Percentiles rank a stretch among this genome's conserved stretches.
phyloP scores from a whole-genome alignment of 1,284 basidiomycete species.

The Sanghuangporus baumii region DNA sequence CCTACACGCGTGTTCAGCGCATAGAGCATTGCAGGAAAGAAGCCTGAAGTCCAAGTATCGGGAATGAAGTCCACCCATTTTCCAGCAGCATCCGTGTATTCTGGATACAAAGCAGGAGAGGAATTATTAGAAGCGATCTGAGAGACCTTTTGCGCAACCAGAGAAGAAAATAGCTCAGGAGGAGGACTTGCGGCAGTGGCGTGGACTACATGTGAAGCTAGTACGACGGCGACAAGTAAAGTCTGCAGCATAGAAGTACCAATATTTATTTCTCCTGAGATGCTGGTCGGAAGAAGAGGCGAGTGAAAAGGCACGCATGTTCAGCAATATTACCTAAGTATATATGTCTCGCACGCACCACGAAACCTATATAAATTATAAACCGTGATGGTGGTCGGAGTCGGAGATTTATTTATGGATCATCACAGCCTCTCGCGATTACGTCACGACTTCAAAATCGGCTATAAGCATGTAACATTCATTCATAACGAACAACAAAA shows the following conservation, averaged over 20 bases:
- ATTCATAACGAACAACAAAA: too few relatives aligned
- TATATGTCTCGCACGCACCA: too few relatives aligned
- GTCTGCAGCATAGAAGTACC: not conserved
- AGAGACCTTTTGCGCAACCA: slow-evolving; percentile 18
- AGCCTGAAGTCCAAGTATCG: slow-evolving; percentile 23
- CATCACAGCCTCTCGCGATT: too few relatives aligned
- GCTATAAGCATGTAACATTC: too few relatives aligned
- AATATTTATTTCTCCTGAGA: not conserved
- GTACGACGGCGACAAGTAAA: not conserved
- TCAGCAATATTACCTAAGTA: too few relatives aligned
- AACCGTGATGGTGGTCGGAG: too few relatives aligned
- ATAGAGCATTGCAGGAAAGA: slow-evolving; percentile 24
- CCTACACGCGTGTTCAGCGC: slow-evolving; percentile 19
- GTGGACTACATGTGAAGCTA: not conserved
- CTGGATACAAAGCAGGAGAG: slow-evolving; percentile 18
- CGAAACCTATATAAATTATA: too few relatives aligned
- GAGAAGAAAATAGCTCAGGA: slow-evolving; percentile 18
- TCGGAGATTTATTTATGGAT: too few relatives aligned
- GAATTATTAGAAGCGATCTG: slow-evolving; percentile 15
- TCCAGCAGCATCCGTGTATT: slow-evolving; percentile 20
- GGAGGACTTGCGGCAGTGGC: not conserved
- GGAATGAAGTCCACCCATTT: slow-evolving; percentile 20
- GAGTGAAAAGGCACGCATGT: too few relatives aligned
- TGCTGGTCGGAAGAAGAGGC: too few relatives aligned
- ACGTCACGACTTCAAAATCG: too few relatives aligned